Conservation (phyloP, 176 grass and related monocot genomes). For the Carex kokanica region DNA sequence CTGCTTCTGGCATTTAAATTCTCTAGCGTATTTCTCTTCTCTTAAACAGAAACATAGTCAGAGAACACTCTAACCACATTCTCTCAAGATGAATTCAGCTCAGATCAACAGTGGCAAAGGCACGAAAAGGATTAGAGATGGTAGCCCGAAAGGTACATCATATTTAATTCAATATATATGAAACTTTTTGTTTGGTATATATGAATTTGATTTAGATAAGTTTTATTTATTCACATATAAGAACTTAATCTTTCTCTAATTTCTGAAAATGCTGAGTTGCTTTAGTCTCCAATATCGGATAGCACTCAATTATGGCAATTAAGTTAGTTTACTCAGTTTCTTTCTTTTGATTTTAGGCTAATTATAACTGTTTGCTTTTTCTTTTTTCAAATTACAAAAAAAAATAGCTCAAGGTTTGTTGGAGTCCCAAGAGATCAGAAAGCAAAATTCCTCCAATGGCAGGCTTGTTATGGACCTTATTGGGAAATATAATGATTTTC, state of each 20-base stretch:
- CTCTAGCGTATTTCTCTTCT: background rate
- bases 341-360: background rate
- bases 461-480: background rate
- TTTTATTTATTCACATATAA: background rate
- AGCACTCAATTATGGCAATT: background rate
- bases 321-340: background rate
- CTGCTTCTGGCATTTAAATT: conserved; percentile 8
- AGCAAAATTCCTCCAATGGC: background rate
- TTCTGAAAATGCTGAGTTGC: too few relatives aligned
- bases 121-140: background rate
- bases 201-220: background rate
- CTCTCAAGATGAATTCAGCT: background rate
- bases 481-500: conserved; percentile 5
- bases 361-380: background rate
- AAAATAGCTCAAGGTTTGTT: background rate
- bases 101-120: background rate
- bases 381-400: background rate
- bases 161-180: background rate
- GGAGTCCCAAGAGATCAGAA: background rate
- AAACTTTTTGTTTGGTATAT: background rate
- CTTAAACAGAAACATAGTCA: background rate
- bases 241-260: background rate
- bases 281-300: background rate
- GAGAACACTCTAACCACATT: background rate
- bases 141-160: background rate